phyloP scores from a whole-genome alignment of 495 filamentous ascomycete genomes.

The Paragyromitra xinjiangensis region DNA sequence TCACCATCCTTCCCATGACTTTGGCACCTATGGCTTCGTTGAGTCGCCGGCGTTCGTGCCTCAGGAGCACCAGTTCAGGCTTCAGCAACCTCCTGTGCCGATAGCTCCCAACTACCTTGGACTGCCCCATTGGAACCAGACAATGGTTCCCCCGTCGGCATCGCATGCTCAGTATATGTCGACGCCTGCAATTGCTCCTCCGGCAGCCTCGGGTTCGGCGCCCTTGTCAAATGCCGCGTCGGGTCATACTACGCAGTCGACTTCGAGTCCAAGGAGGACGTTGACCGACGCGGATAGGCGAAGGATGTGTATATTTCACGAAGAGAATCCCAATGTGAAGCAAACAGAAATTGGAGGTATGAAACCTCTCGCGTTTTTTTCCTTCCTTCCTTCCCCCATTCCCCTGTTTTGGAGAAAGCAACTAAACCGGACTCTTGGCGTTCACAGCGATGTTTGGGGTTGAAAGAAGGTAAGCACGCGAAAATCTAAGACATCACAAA shows the following conservation, averaged over 20 bases:
- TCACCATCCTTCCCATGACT: constrained; percentile 65
- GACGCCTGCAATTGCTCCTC: constrained; percentile 62
- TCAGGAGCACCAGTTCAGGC: constrained; percentile 53
- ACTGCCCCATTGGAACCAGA: constrained; percentile 55
- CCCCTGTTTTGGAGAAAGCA: constrained; percentile 41
- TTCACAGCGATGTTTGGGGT: constrained; percentile 87
- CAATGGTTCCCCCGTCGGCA: constrained; percentile 47
- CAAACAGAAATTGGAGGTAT: constrained; percentile 97
- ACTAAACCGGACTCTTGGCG: constrained; percentile 46
- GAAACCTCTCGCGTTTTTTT: constrained; percentile 51
- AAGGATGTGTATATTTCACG: constrained; percentile 94
- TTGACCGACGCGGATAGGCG: constrained; percentile 91
- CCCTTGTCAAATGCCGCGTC: constrained; percentile 62
- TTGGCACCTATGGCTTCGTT: constrained; percentile 59
- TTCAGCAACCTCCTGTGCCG: constrained; percentile 52
- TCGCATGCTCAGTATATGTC: constrained; percentile 50
- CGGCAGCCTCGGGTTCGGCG: constrained; percentile 64
- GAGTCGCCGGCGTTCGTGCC: constrained; percentile 53
- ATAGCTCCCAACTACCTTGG: constrained; percentile 56
- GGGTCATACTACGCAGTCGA: constrained; percentile 57
- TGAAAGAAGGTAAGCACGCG: constrained; percentile 83
- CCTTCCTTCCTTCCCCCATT: neutral
- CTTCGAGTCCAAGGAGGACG: constrained; percentile 80
- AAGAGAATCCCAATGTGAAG: constrained; percentile 92
- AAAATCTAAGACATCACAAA: constrained; percentile 41